Percentiles rank a stretch among this genome's conserved stretches.
phyloP scores from a whole-genome alignment of 768 basidiomycete species.

The Pulveroboletus sp. region DNA sequence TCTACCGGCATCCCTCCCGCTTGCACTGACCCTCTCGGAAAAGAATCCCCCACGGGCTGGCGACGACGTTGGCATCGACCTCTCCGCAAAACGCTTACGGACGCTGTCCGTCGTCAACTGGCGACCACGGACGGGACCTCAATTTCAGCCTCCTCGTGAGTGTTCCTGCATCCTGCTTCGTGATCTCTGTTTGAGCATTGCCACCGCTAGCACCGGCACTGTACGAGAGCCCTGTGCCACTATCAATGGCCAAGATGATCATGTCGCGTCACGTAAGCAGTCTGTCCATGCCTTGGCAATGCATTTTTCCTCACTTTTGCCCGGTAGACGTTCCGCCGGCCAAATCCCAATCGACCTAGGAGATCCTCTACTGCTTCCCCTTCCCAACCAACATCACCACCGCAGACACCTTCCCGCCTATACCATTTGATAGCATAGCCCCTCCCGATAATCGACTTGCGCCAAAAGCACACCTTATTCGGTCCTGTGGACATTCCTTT shows the following conservation, averaged over 20 bases:
- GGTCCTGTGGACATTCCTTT: conserved; percentile 6
- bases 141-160: conserved; percentile 32
- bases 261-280: conserved; percentile 47
- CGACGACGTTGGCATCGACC: conserved; percentile 2
- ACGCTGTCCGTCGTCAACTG: conserved; percentile 19
- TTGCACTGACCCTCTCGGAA: conserved; percentile 19
- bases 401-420: conserved; percentile 32
- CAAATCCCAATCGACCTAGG: conserved; percentile 26
- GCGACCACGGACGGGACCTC: conserved; percentile 21
- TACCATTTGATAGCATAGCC: conserved; percentile 33
- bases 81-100: conserved; percentile 10
- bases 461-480: conserved; percentile 15
- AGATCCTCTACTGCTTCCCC: conserved; percentile 14
- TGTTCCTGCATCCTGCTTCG: neutral
- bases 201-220: conserved; percentile 35
- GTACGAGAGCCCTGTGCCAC: conserved; percentile 39
- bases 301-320: neutral
- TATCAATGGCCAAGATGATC: conserved; percentile 50
- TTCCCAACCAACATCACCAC: conserved; percentile 22
- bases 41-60: conserved; percentile 15
- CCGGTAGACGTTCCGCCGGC: conserved; percentile 32
- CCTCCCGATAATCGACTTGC: conserved; percentile 12
- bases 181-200: neutral
- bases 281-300: neutral
- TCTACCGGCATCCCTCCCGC: conserved; percentile 27